phyloP scores from a whole-genome alignment of 1,139 yeast genomes.

The Blastobotrys petasosporus region DNA sequence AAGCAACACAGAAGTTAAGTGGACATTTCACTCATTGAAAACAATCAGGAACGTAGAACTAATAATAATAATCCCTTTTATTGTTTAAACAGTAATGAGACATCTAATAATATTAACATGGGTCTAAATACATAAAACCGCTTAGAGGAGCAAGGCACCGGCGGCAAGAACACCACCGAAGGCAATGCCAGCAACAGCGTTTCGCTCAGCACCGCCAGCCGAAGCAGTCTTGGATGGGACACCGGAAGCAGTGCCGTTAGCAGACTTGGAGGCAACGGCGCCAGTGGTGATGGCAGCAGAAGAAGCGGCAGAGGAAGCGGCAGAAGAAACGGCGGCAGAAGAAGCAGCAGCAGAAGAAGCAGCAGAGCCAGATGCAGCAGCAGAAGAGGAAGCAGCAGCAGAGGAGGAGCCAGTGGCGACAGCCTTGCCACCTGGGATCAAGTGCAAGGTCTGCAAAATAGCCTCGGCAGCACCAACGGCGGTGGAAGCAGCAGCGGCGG shows the following conservation, averaged over 20 bases:
- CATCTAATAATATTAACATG: too few species aligned
- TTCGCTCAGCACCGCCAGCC: conserved; percentile 7
- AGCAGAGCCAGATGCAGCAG: background rate
- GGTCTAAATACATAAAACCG: background rate
- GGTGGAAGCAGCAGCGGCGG: conserved; percentile 9
- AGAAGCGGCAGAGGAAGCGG: background rate
- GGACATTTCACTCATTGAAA: too few species aligned
- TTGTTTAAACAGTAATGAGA: too few species aligned
- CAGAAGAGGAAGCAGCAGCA: background rate
- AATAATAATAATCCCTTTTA: background rate
- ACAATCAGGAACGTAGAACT: too few species aligned
- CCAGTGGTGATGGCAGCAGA: background rate
- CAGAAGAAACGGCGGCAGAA: background rate
- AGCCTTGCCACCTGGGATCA: conserved; percentile 5
- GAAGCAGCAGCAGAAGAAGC: background rate
- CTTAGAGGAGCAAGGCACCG: conserved; percentile 8
- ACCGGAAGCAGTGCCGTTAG: background rate
- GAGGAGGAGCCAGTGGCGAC: background rate
- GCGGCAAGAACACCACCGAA: conserved; percentile 10
- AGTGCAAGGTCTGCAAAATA: background rate
- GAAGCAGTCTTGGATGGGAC: background rate
- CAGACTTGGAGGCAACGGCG: background rate
- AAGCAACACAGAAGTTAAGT: too few species aligned
- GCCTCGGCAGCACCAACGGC: conserved; percentile 5
- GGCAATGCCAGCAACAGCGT: conserved; percentile 10